Percentiles rank a stretch among this genome's conserved stretches.
Conservation (phyloP, 192 early-diverging fungal genomes). For the Neocallimastix lanati region DNA sequence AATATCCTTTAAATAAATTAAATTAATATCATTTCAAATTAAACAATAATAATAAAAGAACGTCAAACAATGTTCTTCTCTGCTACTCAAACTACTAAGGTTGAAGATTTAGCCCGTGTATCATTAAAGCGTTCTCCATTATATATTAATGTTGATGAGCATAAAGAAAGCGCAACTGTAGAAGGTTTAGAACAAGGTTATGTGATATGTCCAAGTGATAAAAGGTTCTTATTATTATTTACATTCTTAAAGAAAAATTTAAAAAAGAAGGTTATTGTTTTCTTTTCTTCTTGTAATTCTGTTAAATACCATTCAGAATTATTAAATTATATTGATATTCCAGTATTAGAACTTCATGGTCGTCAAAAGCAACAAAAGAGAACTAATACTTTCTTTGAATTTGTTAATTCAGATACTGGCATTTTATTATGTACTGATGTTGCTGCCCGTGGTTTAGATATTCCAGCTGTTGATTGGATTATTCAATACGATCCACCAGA, state of each 20-base stretch:
- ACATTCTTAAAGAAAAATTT: constrained; percentile 95
- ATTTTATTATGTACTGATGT: constrained; percentile 94
- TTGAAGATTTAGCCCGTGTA: constrained; percentile 92
- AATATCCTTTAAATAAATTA: no score
- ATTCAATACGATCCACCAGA: constrained; percentile 98
- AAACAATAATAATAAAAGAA: constrained; percentile 18
- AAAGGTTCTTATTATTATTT: constrained; percentile 89
- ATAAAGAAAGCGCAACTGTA: constrained; percentile 85
- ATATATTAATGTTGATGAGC: constrained; percentile 97
- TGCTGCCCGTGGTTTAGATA: constrained; percentile 91
- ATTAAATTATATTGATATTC: constrained; percentile 97
- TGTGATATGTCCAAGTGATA: constrained; percentile 80
- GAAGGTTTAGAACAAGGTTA: constrained; percentile 96
- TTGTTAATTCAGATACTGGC: constrained; percentile 81
- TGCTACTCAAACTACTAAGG: constrained; percentile 97
- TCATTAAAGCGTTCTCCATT: constrained; percentile 88
- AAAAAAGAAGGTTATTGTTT: constrained; percentile 90
- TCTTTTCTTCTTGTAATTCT: constrained; percentile 91
- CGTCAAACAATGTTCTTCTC: constrained; percentile 98
- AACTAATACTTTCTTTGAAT: constrained; percentile 98
- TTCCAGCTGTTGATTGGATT: constrained; percentile 97
- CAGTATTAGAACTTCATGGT: constrained; percentile 93
- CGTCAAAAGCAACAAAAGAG: constrained; percentile 96
- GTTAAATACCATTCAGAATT: constrained; percentile 97
- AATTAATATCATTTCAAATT: no score